phyloP scores from a whole-genome alignment of 805 yeast species.

The Lipomyces japonicus region DNA sequence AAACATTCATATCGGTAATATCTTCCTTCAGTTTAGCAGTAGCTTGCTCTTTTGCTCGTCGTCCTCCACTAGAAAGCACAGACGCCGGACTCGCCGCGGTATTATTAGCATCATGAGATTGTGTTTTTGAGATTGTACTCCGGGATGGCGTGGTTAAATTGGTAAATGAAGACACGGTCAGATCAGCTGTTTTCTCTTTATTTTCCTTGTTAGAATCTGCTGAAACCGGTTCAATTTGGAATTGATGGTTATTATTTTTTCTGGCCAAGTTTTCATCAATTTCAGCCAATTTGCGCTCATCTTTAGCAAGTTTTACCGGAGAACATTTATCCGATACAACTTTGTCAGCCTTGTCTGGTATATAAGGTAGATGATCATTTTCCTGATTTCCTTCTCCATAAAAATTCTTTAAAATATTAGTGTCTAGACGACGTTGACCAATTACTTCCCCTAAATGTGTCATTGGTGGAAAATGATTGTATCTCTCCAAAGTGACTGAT shows the following conservation, averaged over 20 bases:
- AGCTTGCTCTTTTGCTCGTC: constrained; percentile 62
- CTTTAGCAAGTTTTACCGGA: not conserved
- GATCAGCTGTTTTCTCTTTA: constrained; percentile 3
- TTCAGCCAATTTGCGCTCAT: not conserved
- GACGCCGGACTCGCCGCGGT: not conserved
- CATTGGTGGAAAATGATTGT: constrained; percentile 46
- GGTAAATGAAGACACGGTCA: not conserved
- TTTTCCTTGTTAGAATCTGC: not conserved
- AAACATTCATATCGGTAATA: constrained; percentile 64
- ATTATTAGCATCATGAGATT: not conserved
- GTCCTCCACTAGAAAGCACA: constrained; percentile 17
- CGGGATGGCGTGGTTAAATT: not conserved
- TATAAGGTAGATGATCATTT: constrained; percentile 6
- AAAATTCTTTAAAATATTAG: constrained; percentile 43
- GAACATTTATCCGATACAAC: constrained; percentile 4
- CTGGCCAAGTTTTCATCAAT: not conserved
- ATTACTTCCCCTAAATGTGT: constrained; percentile 46
- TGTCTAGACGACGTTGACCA: constrained; percentile 50
- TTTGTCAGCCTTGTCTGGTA: constrained; percentile 5
- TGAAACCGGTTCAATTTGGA: not conserved
- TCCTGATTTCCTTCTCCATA: constrained; percentile 33
- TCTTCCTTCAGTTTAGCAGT: constrained; percentile 61
- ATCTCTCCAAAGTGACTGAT: constrained; percentile 47
- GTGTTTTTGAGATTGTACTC: too few species aligned
- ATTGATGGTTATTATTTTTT: not conserved